phyloP scores from a whole-genome alignment of 805 yeast species.

The Dipodascus albidus region DNA sequence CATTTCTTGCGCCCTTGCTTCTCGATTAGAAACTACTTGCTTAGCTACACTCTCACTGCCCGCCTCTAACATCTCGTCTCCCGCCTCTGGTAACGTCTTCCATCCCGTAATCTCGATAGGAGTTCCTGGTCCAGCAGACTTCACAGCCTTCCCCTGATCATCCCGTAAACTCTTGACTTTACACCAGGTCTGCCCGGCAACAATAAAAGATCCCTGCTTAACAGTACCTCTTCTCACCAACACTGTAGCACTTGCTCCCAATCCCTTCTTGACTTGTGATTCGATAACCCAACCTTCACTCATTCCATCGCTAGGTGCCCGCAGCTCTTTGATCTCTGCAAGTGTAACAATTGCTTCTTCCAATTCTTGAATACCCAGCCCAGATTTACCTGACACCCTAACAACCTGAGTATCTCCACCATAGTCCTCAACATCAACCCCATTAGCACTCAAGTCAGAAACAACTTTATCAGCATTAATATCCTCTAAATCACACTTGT shows the following conservation, averaged over 20 bases:
- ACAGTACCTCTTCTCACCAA: slow-evolving; percentile 71
- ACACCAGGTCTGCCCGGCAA: slow-evolving; percentile 82
- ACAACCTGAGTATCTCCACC: slow-evolving; percentile 95
- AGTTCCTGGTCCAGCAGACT: slow-evolving; percentile 69
- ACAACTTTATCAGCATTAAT: slow-evolving; percentile 66
- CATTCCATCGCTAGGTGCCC: slow-evolving; percentile 36
- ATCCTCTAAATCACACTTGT: slow-evolving; percentile 78
- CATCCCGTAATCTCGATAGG: slow-evolving; percentile 92
- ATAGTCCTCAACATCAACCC: slow-evolving; percentile 76
- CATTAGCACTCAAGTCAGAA: slow-evolving; percentile 65
- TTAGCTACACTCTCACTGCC: slow-evolving; percentile 64
- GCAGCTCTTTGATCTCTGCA: slow-evolving; percentile 72
- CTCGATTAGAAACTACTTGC: slow-evolving; percentile 56
- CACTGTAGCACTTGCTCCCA: slow-evolving; percentile 80
- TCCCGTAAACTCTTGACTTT: slow-evolving; percentile 70
- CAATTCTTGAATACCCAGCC: slow-evolving; percentile 76
- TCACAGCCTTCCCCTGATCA: slow-evolving; percentile 54
- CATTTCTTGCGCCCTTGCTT: slow-evolving; percentile 38
- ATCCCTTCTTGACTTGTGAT: slow-evolving; percentile 66
- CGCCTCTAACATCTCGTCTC: slow-evolving; percentile 73
- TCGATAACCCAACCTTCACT: slow-evolving; percentile 87
- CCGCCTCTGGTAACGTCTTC: slow-evolving; percentile 88
- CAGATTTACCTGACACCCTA: slow-evolving; percentile 79
- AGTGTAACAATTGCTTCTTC: slow-evolving; percentile 83
- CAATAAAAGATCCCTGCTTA: slow-evolving; percentile 57